These are phyloP conservation scores for Pyricularia grisea DNA, from an alignment of 2,329 filamentous ascomycete genomes.

Conservation along the genomic window DNA sequence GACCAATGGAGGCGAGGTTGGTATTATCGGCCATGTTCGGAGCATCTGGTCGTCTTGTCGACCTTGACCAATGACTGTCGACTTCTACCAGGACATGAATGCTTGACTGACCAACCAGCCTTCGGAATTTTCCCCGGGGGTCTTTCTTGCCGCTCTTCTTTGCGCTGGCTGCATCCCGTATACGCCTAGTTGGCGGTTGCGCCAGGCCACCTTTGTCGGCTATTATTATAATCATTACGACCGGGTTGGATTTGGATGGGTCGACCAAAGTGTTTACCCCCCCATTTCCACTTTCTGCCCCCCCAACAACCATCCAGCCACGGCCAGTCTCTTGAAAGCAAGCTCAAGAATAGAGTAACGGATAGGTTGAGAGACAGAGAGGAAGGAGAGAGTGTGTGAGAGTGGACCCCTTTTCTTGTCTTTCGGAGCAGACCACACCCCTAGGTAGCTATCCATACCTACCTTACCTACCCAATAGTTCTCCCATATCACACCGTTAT, in stretches of 20 bases:
- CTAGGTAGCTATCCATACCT: neutral
- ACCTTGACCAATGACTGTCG: neutral
- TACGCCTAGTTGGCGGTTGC: neutral
- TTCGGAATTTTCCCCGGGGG: neutral
- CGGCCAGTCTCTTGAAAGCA: neutral
- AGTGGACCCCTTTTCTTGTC: neutral
- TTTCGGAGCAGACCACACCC: neutral
- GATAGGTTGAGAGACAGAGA: neutral
- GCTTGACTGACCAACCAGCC: constrained; percentile 1
- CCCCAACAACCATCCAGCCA: neutral
- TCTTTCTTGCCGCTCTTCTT: constrained; percentile 2
- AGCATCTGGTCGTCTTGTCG: neutral
- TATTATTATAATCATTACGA: constrained; percentile 1
- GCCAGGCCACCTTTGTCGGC: constrained; percentile 3
- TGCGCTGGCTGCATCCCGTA: neutral
- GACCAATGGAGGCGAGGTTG: neutral
- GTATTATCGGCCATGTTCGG: neutral
- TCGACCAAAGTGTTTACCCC: neutral
- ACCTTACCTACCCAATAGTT: neutral
- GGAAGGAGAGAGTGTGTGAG: neutral
- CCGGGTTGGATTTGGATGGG: neutral
- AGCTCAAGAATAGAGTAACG: neutral
- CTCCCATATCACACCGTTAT: constrained; percentile 1
- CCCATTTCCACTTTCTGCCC: neutral
- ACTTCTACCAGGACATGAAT: neutral